Conservation (phyloP, 164 flowering plant species). For the Nelumbo lutea region DNA sequence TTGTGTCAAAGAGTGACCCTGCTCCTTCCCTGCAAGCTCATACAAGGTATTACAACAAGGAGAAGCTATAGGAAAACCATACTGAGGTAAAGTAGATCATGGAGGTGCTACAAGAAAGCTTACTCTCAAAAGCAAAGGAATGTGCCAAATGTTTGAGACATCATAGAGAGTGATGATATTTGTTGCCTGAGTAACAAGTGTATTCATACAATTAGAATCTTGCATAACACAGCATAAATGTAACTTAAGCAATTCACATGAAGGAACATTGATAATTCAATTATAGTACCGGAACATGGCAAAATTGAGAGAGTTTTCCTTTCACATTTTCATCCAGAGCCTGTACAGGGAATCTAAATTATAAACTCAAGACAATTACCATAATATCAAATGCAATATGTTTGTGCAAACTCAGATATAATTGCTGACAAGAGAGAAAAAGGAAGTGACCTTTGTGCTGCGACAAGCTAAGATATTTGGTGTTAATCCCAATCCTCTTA, state of each 20-base stretch:
- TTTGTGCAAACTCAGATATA: too few species aligned
- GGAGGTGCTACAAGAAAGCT: constrained; percentile 14
- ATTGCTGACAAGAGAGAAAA: constrained; percentile 8
- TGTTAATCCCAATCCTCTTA: constrained; percentile 93
- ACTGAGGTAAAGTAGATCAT: too few species aligned
- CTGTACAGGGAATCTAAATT: constrained; percentile 31
- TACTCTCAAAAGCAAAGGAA: constrained; percentile 78
- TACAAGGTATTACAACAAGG: not conserved
- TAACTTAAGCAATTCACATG: not conserved
- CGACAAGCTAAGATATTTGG: constrained; percentile 93
- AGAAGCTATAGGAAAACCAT: not conserved
- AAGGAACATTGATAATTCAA: not conserved
- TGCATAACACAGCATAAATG: not conserved
- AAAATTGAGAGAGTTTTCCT: constrained; percentile 78
- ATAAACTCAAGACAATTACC: too few species aligned
- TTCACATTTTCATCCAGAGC: constrained; percentile 75
- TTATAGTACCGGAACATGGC: constrained; percentile 80
- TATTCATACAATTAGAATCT: constrained; percentile 1
- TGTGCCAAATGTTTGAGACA: constrained; percentile 84
- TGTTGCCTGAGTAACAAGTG: constrained; percentile 35
- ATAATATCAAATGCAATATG: not conserved
- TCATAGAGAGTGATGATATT: constrained; percentile 73
- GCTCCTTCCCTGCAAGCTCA: too few species aligned
- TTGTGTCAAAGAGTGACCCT: too few species aligned
- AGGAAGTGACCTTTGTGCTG: constrained; percentile 51